Percentiles rank a stretch among this genome's conserved stretches.
phyloP scores from a whole-genome alignment of 257 asterid genomes.

The Solanum microdontum region DNA sequence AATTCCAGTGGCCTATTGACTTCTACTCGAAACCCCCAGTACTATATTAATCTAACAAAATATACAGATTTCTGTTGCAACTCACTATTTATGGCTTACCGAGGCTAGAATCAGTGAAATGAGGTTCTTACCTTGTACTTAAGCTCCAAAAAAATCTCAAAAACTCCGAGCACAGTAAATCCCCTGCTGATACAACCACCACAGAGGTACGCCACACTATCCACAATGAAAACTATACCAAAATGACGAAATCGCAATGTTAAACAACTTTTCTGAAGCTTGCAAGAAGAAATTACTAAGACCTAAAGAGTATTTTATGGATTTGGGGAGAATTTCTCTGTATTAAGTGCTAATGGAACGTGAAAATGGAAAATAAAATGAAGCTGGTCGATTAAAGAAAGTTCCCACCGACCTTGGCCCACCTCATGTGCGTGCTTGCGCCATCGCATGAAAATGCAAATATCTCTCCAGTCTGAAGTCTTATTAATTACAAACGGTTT shows the following conservation, averaged over 20 bases:
- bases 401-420: neutral
- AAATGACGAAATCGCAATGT: too few relatives aligned
- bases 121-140: neutral
- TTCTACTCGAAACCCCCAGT: neutral
- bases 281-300: neutral
- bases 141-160: too few relatives aligned
- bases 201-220: neutral
- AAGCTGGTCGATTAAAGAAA: too few relatives aligned
- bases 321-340: too few relatives aligned
- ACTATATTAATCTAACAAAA: neutral
- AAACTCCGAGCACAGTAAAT: accelerated
- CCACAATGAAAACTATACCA: neutral
- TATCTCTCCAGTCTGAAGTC: neutral
- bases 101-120: too few relatives aligned
- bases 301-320: neutral
- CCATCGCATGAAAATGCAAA: neutral
- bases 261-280: neutral
- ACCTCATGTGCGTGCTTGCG: neutral
- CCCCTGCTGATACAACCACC: neutral
- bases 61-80: too few relatives aligned
- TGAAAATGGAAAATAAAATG: too few relatives aligned
- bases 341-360: too few relatives aligned
- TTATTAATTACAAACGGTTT: too few relatives aligned
- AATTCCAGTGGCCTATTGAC: neutral
- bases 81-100: neutral